Base-by-base conservation (phyloP, 441 rosid species). In the Dalechampia spathulata region DNA sequence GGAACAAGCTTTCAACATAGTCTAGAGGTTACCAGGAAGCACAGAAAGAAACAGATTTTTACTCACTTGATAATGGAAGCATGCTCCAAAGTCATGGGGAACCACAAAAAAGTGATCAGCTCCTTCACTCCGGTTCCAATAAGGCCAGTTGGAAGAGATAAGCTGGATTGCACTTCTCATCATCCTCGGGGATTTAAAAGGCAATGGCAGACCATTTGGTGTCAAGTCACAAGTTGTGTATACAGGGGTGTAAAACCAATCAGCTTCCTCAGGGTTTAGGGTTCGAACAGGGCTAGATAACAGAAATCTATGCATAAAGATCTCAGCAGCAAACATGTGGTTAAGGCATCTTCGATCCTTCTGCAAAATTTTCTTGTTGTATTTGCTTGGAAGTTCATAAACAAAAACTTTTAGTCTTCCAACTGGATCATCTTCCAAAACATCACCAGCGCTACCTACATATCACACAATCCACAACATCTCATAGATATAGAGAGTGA, bases 251-350 rank as follows among this genome's bases (percentile, higher is more conserved):
- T 88, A 88, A 62, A 91, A 91, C 98, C 98, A 87, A 71, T 91
- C 96, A 41, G 93, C 96, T 70, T 86, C 93, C 36, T 82, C 77
- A 0, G 96, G 96, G 62, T 87, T 82, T 55, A 73, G 84, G 0
- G 96, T 87, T 44, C 90, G 78, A 55, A 91, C 93, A 21, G 95
- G 77, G 34, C 96, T 91, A 5, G 96, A 82, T 59, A 88, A 66
- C 7, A 91, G 89, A 67, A 91, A 88, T 45, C 93, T 66, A 58
- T 91, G 98, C 96, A 87, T 87, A 49, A 62, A 91, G 47, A 91
- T 83, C 82, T 83, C 96, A 0, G 96, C 95, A 36, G 96, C 98
- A 71, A 91, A 91, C 98, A 91, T 91, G 69, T 91, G 96, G 16
- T 76, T 79, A 46, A 91, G 93, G 69, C 98, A 91, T 75, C 98